These are phyloP conservation scores for Plasmodium gallinaceum DNA, from an alignment of 169 alveolate species.

Conservation along the genomic window DNA sequence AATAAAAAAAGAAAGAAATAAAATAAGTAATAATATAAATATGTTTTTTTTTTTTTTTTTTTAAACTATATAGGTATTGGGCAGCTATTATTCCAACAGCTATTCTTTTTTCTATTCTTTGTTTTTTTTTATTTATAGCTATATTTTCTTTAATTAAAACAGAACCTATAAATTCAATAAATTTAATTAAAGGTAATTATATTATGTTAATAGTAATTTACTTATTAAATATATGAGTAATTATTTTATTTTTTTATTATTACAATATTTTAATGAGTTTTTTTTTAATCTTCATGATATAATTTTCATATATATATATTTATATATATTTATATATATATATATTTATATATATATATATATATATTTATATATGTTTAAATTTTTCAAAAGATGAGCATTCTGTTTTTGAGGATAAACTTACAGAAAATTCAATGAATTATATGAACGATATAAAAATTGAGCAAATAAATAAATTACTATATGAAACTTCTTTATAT, in stretches of 20 bases:
- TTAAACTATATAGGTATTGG: conserved; percentile 47
- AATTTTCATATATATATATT: not conserved
- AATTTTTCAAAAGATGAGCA: conserved; percentile 19
- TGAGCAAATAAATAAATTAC: conserved; percentile 39
- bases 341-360: not conserved
- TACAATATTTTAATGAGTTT: not conserved
- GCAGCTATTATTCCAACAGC: conserved; percentile 64
- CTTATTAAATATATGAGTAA: too few relatives aligned
- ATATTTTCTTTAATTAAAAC: conserved; percentile 55
- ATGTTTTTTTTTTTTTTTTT: not conserved
- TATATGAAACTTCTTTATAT: conserved; percentile 50
- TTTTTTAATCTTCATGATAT: too few relatives aligned
- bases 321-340: not conserved
- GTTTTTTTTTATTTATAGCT: conserved; percentile 43
- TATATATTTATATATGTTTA: not conserved
- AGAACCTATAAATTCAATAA: conserved; percentile 46
- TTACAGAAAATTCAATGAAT: conserved; percentile 21
- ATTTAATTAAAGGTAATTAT: conserved; percentile 48
- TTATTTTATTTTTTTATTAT: too few relatives aligned
- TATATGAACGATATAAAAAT: conserved; percentile 39
- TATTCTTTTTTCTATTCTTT: conserved; percentile 27
- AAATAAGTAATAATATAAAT: not conserved
- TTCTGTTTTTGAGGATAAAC: conserved; percentile 25
- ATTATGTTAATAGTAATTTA: not conserved
- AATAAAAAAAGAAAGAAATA: conserved; percentile 1